These are phyloP conservation scores for Priceomyces fermenticarens DNA, from an alignment of 805 yeast species.

Conservation along the genomic window DNA sequence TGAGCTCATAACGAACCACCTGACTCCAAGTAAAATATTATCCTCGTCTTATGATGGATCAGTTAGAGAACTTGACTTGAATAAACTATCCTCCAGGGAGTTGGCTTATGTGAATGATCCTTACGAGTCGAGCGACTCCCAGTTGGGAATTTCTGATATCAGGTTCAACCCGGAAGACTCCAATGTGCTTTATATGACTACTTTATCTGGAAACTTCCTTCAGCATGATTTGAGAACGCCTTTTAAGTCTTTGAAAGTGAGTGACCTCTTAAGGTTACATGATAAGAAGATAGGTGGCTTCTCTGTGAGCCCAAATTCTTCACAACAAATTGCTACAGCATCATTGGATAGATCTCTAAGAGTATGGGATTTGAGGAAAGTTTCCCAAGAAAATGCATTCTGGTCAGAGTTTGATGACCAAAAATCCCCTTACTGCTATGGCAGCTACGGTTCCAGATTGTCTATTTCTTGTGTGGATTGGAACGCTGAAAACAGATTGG, in stretches of 20 bases:
- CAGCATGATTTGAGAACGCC: slow-evolving; percentile 62
- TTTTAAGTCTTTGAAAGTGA: slow-evolving; percentile 22
- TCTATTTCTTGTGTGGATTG: slow-evolving; percentile 86
- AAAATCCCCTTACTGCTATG: slow-evolving; percentile 49
- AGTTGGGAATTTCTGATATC: slow-evolving; percentile 72
- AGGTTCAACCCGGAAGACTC: slow-evolving; percentile 46
- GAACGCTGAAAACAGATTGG: slow-evolving; percentile 65
- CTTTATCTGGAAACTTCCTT: slow-evolving; percentile 77
- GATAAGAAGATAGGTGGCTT: slow-evolving; percentile 94
- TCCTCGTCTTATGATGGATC: slow-evolving; percentile 89
- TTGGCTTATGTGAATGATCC: slow-evolving; percentile 44
- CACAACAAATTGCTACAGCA: slow-evolving; percentile 75
- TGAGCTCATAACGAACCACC: slow-evolving; percentile 52
- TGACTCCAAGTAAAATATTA: slow-evolving; percentile 52
- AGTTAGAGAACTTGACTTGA: slow-evolving; percentile 67
- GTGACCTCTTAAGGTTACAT: slow-evolving; percentile 57
- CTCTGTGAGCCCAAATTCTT: slow-evolving; percentile 65
- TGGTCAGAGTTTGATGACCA: slow-evolving; percentile 60
- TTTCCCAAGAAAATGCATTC: slow-evolving; percentile 31
- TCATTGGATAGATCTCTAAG: slow-evolving; percentile 83
- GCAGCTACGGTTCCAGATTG: slow-evolving; percentile 67
- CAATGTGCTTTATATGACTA: slow-evolving; percentile 66
- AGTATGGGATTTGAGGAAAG: slow-evolving; percentile 79
- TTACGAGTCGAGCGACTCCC: slow-evolving; percentile 38
- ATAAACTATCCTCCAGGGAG: slow-evolving; percentile 57